phyloP scores from a whole-genome alignment of 306 rosid species.

The Prunus persica region Prunus_persica_NCBIv2 NC_034012.1:9062501-9063000 shows the following conservation, averaged over 20 bases:
- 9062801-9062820: neutral
- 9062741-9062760: neutral
- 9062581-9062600: constrained; percentile 32
- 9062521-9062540: constrained; percentile 24
- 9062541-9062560: constrained; percentile 25
- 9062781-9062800: neutral
- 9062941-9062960: constrained; percentile 44
- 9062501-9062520: constrained; percentile 23
- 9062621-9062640: neutral
- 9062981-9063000: neutral
- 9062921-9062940: constrained; percentile 48
- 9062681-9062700: neutral
- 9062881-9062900: constrained; percentile 55
- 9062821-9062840: neutral
- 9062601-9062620: constrained; percentile 21
- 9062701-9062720: neutral
- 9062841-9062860: neutral
- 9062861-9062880: constrained; percentile 32
- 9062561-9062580: constrained; percentile 19
- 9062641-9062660: constrained; percentile 15
- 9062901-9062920: constrained; percentile 29
- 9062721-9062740: neutral
- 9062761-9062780: neutral
- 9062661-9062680: constrained; percentile 21
- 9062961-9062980: constrained; percentile 4